These are phyloP conservation scores for Aegilops speltoides DNA, from an alignment of 176 grass and related monocot species.

Conservation along the genomic window DNA sequence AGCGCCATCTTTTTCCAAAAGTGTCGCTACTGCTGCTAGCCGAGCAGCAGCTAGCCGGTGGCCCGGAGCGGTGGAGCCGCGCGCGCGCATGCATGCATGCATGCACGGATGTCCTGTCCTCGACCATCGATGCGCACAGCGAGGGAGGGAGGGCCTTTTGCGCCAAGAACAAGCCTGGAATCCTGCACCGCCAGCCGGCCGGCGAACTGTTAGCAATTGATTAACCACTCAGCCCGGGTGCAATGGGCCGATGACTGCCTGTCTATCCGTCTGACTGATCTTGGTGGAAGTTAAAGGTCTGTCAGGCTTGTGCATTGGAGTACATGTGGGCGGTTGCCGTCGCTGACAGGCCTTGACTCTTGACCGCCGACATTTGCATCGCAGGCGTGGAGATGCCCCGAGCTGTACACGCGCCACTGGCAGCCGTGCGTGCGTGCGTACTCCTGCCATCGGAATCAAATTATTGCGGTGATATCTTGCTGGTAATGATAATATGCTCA, in stretches of 20 bases:
- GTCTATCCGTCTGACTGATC: neutral
- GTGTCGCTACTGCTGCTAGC: neutral
- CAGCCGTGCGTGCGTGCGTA: neutral
- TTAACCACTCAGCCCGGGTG: neutral
- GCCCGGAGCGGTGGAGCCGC: neutral
- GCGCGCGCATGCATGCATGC: neutral
- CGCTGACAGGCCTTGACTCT: constrained; percentile 32
- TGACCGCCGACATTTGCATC: constrained; percentile 52
- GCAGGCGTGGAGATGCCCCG: neutral
- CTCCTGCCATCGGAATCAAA: neutral
- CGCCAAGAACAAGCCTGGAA: constrained; percentile 41
- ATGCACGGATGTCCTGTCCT: neutral
- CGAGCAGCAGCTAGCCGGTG: neutral
- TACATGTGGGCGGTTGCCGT: neutral
- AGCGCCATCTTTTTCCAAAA: constrained; percentile 31
- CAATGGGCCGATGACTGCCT: neutral
- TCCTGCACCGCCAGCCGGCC: neutral
- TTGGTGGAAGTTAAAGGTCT: constrained; percentile 28
- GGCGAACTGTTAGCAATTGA: neutral
- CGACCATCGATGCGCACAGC: neutral
- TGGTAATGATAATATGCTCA: neutral
- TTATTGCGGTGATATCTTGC: neutral
- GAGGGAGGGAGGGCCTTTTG: neutral
- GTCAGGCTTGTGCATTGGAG: neutral
- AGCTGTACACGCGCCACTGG: neutral